These are phyloP conservation scores for Mycena belliarum DNA, from an alignment of 768 basidiomycete genomes.

Conservation along the genomic window DNA sequence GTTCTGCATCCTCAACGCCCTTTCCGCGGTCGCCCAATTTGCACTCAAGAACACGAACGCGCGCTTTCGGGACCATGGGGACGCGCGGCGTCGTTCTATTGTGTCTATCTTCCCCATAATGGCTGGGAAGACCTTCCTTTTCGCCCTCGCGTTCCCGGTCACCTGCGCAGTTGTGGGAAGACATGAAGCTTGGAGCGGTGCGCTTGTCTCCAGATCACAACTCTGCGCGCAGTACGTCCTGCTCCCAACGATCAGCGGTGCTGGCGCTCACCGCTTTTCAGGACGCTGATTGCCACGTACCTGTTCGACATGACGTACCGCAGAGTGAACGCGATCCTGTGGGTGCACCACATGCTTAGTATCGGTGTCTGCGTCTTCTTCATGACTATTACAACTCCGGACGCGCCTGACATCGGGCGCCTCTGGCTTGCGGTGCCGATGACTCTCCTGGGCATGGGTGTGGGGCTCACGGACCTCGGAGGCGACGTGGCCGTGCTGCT, in stretches of 20 bases:
- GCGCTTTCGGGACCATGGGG: conserved; percentile 7
- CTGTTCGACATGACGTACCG: conserved; percentile 15
- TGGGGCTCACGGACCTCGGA: conserved; percentile 4
- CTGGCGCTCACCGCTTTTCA: background rate
- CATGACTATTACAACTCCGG: background rate
- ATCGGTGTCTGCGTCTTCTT: background rate
- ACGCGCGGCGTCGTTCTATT: conserved; percentile 8
- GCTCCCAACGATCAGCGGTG: too few species aligned
- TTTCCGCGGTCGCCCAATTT: background rate
- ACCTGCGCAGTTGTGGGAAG: background rate
- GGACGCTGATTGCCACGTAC: background rate
- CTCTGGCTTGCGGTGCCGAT: background rate
- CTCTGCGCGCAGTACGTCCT: background rate
- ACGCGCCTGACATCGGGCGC: background rate
- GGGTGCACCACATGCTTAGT: conserved; percentile 7
- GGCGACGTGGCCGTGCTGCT: conserved; percentile 10
- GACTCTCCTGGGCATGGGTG: conserved; percentile 6
- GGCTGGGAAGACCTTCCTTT: background rate
- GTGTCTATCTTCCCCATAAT: conserved; percentile 3
- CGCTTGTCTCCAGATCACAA: background rate
- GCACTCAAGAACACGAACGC: background rate
- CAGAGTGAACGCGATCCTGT: conserved; percentile 1
- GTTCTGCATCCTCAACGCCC: background rate
- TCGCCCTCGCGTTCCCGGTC: conserved; percentile 1
- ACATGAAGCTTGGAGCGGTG: background rate